These are phyloP conservation scores for Geranomyces michiganensis DNA, from an alignment of 192 early-diverging fungal species.

Conservation along the genomic window DNA sequence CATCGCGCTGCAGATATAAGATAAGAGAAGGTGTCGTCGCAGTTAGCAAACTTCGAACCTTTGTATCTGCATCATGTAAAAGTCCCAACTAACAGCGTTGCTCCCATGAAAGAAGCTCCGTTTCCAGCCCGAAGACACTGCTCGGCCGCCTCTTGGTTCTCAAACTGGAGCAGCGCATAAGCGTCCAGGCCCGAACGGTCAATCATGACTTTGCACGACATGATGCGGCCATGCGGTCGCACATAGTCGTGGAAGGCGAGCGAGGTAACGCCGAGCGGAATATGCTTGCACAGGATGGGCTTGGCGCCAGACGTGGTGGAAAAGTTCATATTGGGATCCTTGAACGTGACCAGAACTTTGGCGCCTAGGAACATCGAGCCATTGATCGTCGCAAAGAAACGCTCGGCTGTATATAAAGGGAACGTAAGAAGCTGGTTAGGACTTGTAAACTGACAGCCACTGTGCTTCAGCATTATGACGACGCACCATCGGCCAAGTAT, in stretches of 20 bases:
- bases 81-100: conserved; percentile 37
- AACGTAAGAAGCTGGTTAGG: background rate
- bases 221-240: conserved; percentile 48
- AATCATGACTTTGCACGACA: conserved; percentile 57
- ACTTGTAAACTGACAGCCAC: too few species aligned
- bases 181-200: conserved; percentile 50
- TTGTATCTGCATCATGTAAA: too few species aligned
- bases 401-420: conserved; percentile 42
- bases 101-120: conserved; percentile 40
- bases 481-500: conserved; percentile 47
- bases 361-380: conserved; percentile 52
- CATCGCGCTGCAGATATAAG: conserved; percentile 33
- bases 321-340: conserved; percentile 58
- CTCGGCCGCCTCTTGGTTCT: conserved; percentile 54
- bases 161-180: conserved; percentile 55
- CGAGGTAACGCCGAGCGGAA: conserved; percentile 49
- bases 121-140: conserved; percentile 50
- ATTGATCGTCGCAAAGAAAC: conserved; percentile 57
- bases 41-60: too few species aligned
- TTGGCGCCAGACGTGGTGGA: conserved; percentile 55
- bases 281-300: conserved; percentile 51
- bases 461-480: background rate
- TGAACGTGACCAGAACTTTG: conserved; percentile 53
- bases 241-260: conserved; percentile 50
- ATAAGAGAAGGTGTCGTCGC: background rate